Evolutionary conservation across 2,329 filamentous ascomycete genomes (phyloP), one percentile per base, ranked within the genome.

Genomic region (Sporothrix protearum): DNA sequence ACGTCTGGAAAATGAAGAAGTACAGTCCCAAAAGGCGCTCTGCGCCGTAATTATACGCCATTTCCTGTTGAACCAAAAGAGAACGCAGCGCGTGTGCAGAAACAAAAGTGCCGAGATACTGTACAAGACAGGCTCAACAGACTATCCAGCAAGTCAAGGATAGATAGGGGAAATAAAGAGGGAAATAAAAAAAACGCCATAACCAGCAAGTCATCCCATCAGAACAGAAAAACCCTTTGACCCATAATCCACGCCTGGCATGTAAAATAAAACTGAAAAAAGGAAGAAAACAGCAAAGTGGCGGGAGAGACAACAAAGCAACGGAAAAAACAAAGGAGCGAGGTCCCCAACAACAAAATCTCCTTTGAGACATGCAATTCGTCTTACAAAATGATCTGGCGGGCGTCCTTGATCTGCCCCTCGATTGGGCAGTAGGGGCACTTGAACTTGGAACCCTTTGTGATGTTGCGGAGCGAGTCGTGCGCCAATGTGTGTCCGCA

Each of bases 401-500:
- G 87, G 7, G 94, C 93, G 70, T 97, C 93, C 75, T 88, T 89
- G 1, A 92, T 84, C 75, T 90, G 85, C 61, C 93, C 93, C 81
- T 98, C 95, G 39, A 83, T 89, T 0, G 96, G 96, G 78, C 96
- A 99, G 79, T 99, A 99, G 0, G 96, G 96, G 77, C 96, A 99
- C 80, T 99, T 99, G 85, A 96, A 96, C 73, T 91, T 85, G 55
- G 84, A 87, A 0, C 91, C 91, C 81, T 96, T 97, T 70, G 90
- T 90, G 55, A 98, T 85, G 77, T 89, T 90, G 73, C 91, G 88
- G 68, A 99, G 82, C 45, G 91, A 94, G 77, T 97, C 94, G 75
- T 90, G 87, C 22, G 94, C 94, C 73, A 99, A 90, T 69, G 97
- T 95, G 82, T 99, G 96, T 6, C 96, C 95, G 78, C 96, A 99